Conservation (phyloP, 257 asterid genomes). For the Sherardia arvensis region DNA sequence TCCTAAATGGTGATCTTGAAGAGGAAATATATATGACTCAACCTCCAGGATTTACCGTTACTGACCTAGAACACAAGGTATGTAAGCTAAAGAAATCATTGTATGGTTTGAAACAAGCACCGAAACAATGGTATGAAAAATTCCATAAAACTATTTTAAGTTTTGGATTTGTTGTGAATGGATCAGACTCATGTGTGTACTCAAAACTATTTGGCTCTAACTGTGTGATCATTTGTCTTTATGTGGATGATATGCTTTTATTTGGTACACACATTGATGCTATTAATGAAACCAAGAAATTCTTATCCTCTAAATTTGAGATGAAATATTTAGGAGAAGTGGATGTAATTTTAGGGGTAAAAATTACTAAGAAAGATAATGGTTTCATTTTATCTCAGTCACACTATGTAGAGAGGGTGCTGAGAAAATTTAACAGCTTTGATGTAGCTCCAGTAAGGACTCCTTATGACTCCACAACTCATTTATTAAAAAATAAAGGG, state of each 20-base stretch:
- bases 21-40: neutral
- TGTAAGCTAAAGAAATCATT: neutral
- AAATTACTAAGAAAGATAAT: neutral
- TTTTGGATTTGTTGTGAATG: neutral
- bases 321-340: neutral
- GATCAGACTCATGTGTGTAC: neutral
- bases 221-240: neutral
- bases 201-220: neutral
- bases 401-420: neutral
- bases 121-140: neutral
- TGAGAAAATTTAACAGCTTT: neutral
- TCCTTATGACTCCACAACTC: neutral
- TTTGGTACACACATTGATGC: neutral
- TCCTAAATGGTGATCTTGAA: neutral
- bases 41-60: neutral
- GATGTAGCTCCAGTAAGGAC: neutral
- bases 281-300: neutral
- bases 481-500: neutral
- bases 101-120: neutral
- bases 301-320: neutral
- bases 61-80: neutral
- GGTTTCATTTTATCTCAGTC: neutral
- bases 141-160: neutral
- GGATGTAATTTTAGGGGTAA: neutral
- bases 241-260: neutral